These are phyloP conservation scores for Cichorium intybus DNA, from an alignment of 140 eudicot species.

Conservation along the genomic window DNA sequence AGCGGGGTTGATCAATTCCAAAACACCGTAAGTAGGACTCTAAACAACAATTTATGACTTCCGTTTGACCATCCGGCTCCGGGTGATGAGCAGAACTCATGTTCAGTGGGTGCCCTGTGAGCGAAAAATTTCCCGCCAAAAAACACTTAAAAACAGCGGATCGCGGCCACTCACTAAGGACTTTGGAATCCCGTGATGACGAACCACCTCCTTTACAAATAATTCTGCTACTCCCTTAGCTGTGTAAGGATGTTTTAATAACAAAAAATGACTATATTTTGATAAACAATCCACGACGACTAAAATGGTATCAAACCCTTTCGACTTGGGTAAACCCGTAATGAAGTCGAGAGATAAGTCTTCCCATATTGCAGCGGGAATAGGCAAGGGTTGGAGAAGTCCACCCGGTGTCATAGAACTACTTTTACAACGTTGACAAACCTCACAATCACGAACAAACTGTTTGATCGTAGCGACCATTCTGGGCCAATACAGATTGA, in stretches of 20 bases:
- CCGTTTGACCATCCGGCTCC: no score
- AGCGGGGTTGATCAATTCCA: background rate
- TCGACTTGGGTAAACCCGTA: background rate
- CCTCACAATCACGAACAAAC: background rate
- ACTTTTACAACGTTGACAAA: background rate
- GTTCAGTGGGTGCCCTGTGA: no score
- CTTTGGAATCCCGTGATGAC: background rate
- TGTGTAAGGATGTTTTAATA: background rate
- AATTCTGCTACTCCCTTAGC: background rate
- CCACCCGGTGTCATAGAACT: background rate
- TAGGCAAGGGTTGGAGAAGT: background rate
- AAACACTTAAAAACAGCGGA: background rate
- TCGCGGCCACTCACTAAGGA: background rate
- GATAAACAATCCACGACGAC: background rate
- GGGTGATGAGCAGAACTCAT: no score
- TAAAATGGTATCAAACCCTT: background rate
- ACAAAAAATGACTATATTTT: background rate
- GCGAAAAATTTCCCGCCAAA: no score
- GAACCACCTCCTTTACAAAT: no score
- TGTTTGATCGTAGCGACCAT: background rate
- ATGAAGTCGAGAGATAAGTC: background rate
- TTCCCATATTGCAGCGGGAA: background rate
- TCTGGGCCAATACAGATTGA: background rate
- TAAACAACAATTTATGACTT: background rate
- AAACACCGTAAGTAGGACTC: background rate